Evolutionary conservation across 257 asterid species (phyloP), one percentile per base, ranked within the genome.

Genomic region (Salvia rosmarinus): DNA sequence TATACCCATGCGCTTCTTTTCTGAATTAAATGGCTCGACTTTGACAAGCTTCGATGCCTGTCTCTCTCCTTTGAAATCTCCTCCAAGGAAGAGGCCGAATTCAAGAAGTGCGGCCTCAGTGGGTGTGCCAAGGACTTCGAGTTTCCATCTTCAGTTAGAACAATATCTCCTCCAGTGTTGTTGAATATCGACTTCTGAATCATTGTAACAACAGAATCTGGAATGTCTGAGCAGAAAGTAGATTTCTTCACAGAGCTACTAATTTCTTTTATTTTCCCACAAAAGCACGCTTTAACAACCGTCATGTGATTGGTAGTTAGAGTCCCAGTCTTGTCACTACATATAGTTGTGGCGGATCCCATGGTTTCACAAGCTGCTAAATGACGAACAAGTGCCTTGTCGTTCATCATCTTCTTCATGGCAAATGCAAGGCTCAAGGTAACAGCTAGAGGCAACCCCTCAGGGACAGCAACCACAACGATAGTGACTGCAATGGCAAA

Each of bases 391-490:
- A 92, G 96, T 35, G 98, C 96, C 80, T 84, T 92, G 75, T 92
- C 98, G 25, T 87, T 90, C 98, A 92, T 92, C 98, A 92, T 92
- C 82, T 89, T 92, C 81, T 86, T 92, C 98, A 92, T 92, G 14
- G 98, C 96, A 82, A 89, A 92, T 9, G 98, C 98, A 46, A 92
- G 96, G 81, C 98, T 91, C 77, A 91, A 74, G 55, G 98, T 91
- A 43, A 91, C 98, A 59, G 98, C 98, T 64, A 92, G 84, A 67
- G 98, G 98, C 79, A 92, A 81, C 28, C 98, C 98, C 80, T 92
- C 98, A 46, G 98, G 98, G 51, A 92, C 98, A 23, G 98, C 98
- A 78, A 92, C 98, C 66, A 92, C 98, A 47, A 92, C 98, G 70
- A 92, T 92, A 10, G 98, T 92, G 67, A 92, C 98, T 23, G 97